These are phyloP conservation scores for Phytophthora ramorum DNA, from an alignment of 352 stramenopile species.

Conservation along the genomic window DNA sequence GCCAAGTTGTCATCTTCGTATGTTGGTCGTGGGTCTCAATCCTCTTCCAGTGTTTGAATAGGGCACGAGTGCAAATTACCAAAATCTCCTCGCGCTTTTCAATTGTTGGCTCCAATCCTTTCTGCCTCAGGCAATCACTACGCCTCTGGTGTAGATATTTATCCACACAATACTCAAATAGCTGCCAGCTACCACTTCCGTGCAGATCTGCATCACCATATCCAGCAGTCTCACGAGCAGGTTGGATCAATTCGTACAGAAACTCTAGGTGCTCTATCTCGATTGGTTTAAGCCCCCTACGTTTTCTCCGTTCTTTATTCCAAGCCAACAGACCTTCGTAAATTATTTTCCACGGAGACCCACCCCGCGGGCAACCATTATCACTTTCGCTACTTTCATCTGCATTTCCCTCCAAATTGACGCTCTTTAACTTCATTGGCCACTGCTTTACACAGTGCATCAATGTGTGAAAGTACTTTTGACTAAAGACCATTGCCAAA, in stretches of 20 bases:
- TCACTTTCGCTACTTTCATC: not conserved
- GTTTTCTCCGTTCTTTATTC: slow-evolving; percentile 8
- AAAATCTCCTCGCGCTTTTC: slow-evolving; percentile 8
- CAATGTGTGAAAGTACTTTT: slow-evolving; percentile 27
- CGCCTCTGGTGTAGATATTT: slow-evolving; percentile 9
- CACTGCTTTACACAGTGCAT: not conserved
- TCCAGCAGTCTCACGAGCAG: not conserved
- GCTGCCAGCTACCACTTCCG: slow-evolving; percentile 1
- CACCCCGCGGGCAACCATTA: not conserved
- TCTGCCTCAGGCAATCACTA: not conserved
- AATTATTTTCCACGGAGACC: slow-evolving; percentile 26
- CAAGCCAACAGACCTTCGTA: slow-evolving; percentile 16
- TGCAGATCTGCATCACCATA: not conserved
- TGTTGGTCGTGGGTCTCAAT: not conserved
- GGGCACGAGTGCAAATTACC: slow-evolving; percentile 12
- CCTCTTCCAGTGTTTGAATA: slow-evolving; percentile 24
- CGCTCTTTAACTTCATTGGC: not conserved
- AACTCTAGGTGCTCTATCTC: slow-evolving; percentile 41
- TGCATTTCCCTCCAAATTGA: not conserved
- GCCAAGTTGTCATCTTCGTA: slow-evolving; percentile 22
- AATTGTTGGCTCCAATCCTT: not conserved
- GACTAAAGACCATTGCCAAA: slow-evolving; percentile 19
- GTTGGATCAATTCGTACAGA: slow-evolving; percentile 9
- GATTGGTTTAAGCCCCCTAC: not conserved
- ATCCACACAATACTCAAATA: slow-evolving; percentile 29